These are phyloP conservation scores for Xerocomus nothofagi DNA, from an alignment of 1,284 basidiomycete genomes.

Conservation along the genomic window DNA sequence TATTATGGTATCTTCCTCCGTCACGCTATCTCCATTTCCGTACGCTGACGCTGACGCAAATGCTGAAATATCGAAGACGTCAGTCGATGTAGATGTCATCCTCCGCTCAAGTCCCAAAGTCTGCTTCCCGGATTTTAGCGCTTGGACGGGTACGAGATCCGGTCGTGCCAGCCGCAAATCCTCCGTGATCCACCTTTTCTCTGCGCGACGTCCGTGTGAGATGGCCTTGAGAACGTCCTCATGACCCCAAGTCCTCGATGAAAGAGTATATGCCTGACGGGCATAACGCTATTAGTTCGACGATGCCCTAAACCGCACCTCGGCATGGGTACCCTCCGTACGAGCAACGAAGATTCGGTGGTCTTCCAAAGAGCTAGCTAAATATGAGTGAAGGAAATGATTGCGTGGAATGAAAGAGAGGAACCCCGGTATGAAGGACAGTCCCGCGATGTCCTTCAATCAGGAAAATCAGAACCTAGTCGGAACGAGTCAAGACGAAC, in stretches of 20 bases:
- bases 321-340: slow-evolving; percentile 22
- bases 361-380: slow-evolving; percentile 39
- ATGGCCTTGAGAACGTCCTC: slow-evolving; percentile 82
- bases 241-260: slow-evolving; percentile 95
- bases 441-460: slow-evolving; percentile 73
- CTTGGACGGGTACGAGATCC: slow-evolving; percentile 17
- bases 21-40: background rate
- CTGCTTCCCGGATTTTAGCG: background rate
- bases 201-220: slow-evolving; percentile 42
- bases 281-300: slow-evolving; percentile 68
- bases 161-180: slow-evolving; percentile 33
- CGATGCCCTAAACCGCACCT: slow-evolving; percentile 60
- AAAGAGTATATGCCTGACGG: slow-evolving; percentile 76
- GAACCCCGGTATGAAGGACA: slow-evolving; percentile 89
- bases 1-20: slow-evolving; percentile 23
- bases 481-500: background rate
- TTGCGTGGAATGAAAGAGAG: slow-evolving; percentile 66
- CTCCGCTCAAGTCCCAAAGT: background rate
- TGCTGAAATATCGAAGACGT: background rate
- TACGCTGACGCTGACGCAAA: background rate
- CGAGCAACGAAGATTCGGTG: slow-evolving; percentile 30
- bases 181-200: slow-evolving; percentile 28
- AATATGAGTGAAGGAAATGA: slow-evolving; percentile 70
- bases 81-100: background rate
- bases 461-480: slow-evolving; percentile 84